Base-by-base conservation (phyloP, 768 basidiomycete species). In the Suillus paluster region DNA sequence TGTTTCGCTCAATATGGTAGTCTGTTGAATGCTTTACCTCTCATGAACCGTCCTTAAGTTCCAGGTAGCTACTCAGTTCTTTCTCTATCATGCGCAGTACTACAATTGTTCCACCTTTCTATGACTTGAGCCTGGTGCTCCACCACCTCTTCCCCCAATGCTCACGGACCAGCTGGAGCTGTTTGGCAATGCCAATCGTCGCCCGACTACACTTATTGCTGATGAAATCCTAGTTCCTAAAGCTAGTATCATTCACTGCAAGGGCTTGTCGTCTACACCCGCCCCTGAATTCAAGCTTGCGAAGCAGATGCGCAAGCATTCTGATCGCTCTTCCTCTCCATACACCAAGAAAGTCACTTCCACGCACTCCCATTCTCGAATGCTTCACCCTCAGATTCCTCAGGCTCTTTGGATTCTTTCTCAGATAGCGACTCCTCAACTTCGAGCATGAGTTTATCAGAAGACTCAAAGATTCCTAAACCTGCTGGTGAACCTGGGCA, bases 381-480 rank as follows among this genome's bases (percentile, higher is more conserved):
- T 4, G 10, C 42, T 44, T 15, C 15, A 15, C 14, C 25, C 25
- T 58, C 57, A 14, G 39, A 44, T 10, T 41, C 39, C 15, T 6
- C 56, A 1, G 30, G 58, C 11, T 21, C 44, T 45, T 45, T 21
- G 44, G 44, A 45, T 27, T 41, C 49, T 7, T 27, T 46, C 3
- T 61, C 58, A 36, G 54, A 61, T 9, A 21, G 2, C 2, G 63
- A 62, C 2, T 56, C 56, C 44, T 45, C 44, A 17, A 58, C 55
- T 19, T 14, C 30, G 5, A 59, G 41, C 25, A 41, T 5, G 9
- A 44, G 42, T 8, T 27, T 11, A 8, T 61, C 57, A 38, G 66
- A 66, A n/a, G 61, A 55, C 21, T 60, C 57, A 0, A 66, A 63
- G 54, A 74, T 74, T 36, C 61, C 69, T 38, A 75, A 74, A 41